Conservation (phyloP, 208 protist species). For the Trypanosoma brucei region DNA sequence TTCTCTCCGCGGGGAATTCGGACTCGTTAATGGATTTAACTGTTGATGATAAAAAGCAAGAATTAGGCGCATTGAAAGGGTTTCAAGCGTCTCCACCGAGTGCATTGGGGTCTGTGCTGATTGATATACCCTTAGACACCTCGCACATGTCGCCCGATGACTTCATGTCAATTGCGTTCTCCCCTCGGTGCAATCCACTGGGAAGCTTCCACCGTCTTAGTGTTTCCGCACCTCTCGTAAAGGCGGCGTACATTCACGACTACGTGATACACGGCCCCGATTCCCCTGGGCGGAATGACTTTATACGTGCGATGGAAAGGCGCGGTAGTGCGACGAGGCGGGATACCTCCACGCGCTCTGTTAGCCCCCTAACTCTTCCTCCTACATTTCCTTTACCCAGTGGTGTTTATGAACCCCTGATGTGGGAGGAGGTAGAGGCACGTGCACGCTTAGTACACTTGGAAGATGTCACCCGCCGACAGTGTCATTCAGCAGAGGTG, state of each 20-base stretch:
- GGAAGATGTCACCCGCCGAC: constrained; percentile 15
- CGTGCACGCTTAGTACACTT: constrained; percentile 13
- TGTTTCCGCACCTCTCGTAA: neutral
- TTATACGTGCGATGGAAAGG: neutral
- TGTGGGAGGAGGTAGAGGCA: constrained; percentile 23
- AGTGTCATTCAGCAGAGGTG: constrained; percentile 21
- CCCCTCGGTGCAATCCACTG: neutral
- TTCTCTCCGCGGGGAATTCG: no score
- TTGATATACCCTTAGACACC: no score
- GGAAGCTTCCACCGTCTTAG: neutral
- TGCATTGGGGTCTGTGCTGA: no score
- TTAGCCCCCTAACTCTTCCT: neutral
- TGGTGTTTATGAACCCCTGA: neutral
- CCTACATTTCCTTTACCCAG: neutral
- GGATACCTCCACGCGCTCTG: neutral
- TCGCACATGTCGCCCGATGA: no score
- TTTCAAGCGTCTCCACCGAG: no score
- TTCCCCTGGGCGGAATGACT: neutral
- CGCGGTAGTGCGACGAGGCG: neutral
- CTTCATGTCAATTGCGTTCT: neutral
- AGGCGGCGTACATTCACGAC: neutral
- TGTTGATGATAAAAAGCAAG: no score
- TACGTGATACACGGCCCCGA: neutral
- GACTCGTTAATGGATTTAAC: no score
- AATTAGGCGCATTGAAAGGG: no score